Base-by-base conservation (phyloP, 768 basidiomycete genomes). In the Daedalea quercina region DNA sequence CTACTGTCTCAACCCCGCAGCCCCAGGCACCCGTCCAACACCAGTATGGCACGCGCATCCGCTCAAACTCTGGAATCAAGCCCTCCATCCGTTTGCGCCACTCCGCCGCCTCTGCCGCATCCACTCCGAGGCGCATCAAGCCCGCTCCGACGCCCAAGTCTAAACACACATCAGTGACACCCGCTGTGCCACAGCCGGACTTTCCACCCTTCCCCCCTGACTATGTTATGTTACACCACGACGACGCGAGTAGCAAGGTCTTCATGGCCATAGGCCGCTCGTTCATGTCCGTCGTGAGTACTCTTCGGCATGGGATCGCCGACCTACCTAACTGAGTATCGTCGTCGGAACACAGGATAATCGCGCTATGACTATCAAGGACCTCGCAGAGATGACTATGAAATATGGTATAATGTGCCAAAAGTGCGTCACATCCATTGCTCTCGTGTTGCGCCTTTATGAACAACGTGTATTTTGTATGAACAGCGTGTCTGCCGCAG, bases 291-390 rank as follows among this genome's bases (percentile, higher is more conserved):
- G 82, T 90, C 53, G 86, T 87, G 61, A 60, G 85, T 71, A 23
- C 15, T 24, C 24, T 22, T 28, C 44, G 51, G 28, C 28, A 11
- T 31, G 28, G 4, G 11, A 31, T 31, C 28, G 28, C 28, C 28
- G 0, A 34, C 50, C 15, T 23, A 55, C 43, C 12, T 52, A 31
- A 52, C 56, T 58, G 57, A 55, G 17, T 40, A 37, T 61, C 57
- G 62, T 48, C 59, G 57, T 60, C 47, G 55, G 49, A 43, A 28
- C 55, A 35, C 52, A 88, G 85, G 80, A 85, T 63, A 90, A 90
- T 68, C 81, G 85, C 46, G 87, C 87, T 44, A 86, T 89, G 82
- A 90, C 87, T 40, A 85, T 90, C 71, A 90, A 90, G 67, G 87
- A 90, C 71, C 80, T 90, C 50, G 82, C 88, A 28, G 85, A 89